Evolutionary conservation across 2,329 filamentous ascomycete genomes (phyloP), one percentile per base, ranked within the genome.

Genomic region (Stemphylium vesicarium): DNA sequence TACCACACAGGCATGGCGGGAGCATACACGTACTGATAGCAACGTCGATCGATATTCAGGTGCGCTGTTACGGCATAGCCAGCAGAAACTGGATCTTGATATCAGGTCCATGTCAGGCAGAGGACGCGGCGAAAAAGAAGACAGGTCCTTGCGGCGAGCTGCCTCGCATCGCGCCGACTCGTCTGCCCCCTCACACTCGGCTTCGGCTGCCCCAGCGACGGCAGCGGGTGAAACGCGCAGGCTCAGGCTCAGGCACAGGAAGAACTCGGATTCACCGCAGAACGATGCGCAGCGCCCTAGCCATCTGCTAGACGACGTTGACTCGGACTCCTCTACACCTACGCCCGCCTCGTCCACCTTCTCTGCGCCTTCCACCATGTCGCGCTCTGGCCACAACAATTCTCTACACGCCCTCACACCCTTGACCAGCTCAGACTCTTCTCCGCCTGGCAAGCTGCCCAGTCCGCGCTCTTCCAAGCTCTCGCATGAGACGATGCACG

Each of bases 51-150:
- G 82, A 87, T 80, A 80, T 91, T 90, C 89, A 91, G 91, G 86
- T 91, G 90, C 82, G 85, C 88, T 75, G 83, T 84, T 59, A 81
- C 82, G 77, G 88, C 89, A 81, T 88, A 88, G 80, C 93, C 92
- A 55, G 83, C 90, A 54, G 89, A 79, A 92, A 80, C 93, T 92
- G 78, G 90, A 89, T 66, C 86, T 88, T 74, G 49, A 60, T 43
- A 90, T 89, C 72, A 89, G 90, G 66, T 85, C 85, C 68, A 86
- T 85, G 62, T 76, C 83, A 51, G 77, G 79, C 62, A 74, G 79
- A 65, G 80, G 79, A 76, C 78, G 77, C 72, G 54, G 60, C 62
- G 63, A 52, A 46, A 60, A 55, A 60, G 37, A 59, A 53, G 53
- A 61, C 59, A 56, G 61, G 29, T 48, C 62, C 50, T 52, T 56